phyloP scores from a whole-genome alignment of 306 rosid genomes.

The Hippophae tibetana region DNA sequence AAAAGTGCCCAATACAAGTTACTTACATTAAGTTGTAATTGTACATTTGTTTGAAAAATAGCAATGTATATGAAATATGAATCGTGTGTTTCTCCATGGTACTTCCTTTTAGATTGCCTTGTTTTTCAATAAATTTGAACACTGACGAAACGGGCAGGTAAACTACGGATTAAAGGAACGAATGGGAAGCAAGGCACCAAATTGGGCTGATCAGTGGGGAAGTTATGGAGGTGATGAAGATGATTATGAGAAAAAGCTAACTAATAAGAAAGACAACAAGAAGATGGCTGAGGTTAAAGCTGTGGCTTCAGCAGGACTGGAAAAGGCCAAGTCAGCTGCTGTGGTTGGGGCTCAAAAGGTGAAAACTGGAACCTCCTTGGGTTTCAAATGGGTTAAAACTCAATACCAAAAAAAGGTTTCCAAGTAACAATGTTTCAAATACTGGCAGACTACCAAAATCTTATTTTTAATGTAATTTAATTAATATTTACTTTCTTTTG shows the following conservation, averaged over 20 bases:
- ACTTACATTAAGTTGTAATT: too few species aligned
- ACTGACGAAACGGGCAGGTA: too few species aligned
- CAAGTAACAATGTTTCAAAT: slow-evolving; percentile 20
- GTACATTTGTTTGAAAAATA: too few species aligned
- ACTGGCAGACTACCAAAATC: too few species aligned
- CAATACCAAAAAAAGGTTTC: slow-evolving; percentile 51
- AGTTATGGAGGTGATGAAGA: slow-evolving; percentile 28
- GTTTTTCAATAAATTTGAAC: too few species aligned
- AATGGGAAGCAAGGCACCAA: slow-evolving; percentile 74
- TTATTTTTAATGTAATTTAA: too few species aligned
- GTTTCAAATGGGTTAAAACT: slow-evolving; percentile 66
- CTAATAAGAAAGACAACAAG: slow-evolving; percentile 30
- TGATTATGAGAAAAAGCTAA: slow-evolving; percentile 1
- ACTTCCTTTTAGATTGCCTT: too few species aligned
- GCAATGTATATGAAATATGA: too few species aligned
- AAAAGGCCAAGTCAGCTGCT: slow-evolving; percentile 47
- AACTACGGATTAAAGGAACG: neutral
- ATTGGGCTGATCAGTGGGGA: slow-evolving; percentile 80
- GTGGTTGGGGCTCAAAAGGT: slow-evolving; percentile 30
- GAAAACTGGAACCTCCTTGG: slow-evolving; percentile 52
- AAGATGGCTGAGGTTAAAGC: slow-evolving; percentile 45
- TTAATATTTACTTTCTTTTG: neutral
- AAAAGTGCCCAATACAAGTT: too few species aligned
- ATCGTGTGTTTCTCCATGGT: too few species aligned
- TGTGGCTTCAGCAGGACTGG: slow-evolving; percentile 40